These are phyloP conservation scores for Alternaria sp. DNA, from an alignment of 2,329 filamentous ascomycete genomes.

Conservation along the genomic window DNA sequence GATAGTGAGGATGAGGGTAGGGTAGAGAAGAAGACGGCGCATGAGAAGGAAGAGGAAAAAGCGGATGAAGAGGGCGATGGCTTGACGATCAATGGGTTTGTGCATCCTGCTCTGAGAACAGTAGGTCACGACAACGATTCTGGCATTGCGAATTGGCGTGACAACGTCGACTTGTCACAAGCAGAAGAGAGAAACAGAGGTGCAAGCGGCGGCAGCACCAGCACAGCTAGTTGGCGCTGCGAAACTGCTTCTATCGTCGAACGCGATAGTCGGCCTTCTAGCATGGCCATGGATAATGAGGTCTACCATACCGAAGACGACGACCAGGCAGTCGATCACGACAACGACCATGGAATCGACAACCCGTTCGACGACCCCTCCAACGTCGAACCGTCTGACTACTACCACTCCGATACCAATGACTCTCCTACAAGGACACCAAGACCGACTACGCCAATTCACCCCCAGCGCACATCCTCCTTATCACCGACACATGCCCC, in stretches of 20 bases:
- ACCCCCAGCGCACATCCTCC: neutral
- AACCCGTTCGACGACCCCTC: neutral
- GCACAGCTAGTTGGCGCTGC: neutral
- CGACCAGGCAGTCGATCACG: neutral
- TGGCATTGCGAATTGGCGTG: too few relatives aligned
- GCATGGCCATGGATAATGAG: neutral
- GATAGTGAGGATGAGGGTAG: rapidly evolving
- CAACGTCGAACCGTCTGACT: too few relatives aligned
- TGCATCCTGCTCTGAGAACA: neutral
- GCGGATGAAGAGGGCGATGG: neutral
- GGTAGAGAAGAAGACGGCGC: neutral
- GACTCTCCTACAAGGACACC: neutral
- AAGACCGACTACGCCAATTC: neutral
- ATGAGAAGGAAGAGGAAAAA: neutral
- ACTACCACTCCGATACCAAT: neutral
- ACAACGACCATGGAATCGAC: neutral
- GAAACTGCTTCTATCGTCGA: neutral
- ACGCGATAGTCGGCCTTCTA: neutral
- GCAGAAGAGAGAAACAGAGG: neutral
- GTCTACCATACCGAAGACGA: neutral
- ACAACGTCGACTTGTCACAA: neutral
- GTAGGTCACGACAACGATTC: neutral
- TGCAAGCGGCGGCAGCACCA: neutral
- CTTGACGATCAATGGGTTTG: neutral
- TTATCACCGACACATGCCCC: neutral